Evolutionary conservation across 2,329 filamentous ascomycete species (phyloP).

Genomic region (Fusarium napiforme): DNA sequence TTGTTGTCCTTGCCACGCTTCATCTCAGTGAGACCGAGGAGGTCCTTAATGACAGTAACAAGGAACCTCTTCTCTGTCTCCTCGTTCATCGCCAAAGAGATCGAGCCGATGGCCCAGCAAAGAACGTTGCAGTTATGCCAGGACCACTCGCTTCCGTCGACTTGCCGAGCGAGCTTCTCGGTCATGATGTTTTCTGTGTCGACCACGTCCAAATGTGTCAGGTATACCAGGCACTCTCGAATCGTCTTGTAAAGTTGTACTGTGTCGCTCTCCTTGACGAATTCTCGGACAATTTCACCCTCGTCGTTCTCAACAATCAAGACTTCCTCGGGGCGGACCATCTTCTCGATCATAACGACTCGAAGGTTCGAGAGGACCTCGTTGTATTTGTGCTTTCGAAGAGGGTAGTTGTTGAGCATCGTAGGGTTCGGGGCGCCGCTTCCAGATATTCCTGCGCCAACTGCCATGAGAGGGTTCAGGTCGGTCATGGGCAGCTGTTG

Average conservation of each 20-base stretch:
- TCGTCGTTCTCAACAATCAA: slow-evolving; percentile 99
- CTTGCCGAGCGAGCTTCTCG: slow-evolving; percentile 94
- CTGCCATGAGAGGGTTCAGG: slow-evolving; percentile 86
- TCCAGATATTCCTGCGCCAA: slow-evolving; percentile 77
- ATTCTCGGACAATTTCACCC: slow-evolving; percentile 97
- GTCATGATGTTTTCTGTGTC: slow-evolving; percentile 99
- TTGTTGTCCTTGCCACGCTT: slow-evolving; percentile 99
- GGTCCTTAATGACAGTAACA: slow-evolving; percentile 98
- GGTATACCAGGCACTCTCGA: slow-evolving; percentile 93
- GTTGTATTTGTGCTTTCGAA: slow-evolving; percentile 97
- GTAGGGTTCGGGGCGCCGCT: slow-evolving; percentile 87
- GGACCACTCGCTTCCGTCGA: slow-evolving; percentile 96
- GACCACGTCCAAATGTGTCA: slow-evolving; percentile 96
- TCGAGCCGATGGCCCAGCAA: slow-evolving; percentile 99
- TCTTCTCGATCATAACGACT: slow-evolving; percentile 99
- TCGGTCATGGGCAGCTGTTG: slow-evolving; percentile 94
- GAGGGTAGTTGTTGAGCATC: slow-evolving; percentile 87
- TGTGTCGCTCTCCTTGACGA: slow-evolving; percentile 98
- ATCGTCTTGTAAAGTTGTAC: slow-evolving; percentile 99
- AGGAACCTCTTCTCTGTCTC: slow-evolving; percentile 99
- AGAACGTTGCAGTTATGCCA: slow-evolving; percentile 99
- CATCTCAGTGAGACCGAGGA: slow-evolving; percentile 97
- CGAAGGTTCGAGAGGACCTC: slow-evolving; percentile 94
- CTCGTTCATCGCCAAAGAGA: slow-evolving; percentile 98
- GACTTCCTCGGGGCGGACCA: slow-evolving; percentile 98